Evolutionary conservation across 1,139 yeast species (phyloP).

Genomic region (Suhomyces yuchorum): DNA sequence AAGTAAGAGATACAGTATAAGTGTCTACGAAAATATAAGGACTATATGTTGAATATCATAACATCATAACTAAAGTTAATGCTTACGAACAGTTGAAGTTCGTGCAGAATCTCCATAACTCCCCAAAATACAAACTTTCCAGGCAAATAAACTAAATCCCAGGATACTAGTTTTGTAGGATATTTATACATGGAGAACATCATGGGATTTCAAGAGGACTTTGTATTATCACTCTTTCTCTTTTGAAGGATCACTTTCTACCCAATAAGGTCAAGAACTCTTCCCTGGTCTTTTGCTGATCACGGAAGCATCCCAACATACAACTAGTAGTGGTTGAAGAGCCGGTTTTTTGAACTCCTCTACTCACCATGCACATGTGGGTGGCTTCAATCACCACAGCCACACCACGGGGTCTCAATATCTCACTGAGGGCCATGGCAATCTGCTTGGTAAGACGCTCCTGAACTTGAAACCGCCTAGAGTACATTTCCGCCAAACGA

Average conservation of each 20-base stretch:
- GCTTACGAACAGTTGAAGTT: conserved; percentile 23
- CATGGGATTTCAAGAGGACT: not conserved
- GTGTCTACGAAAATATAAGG: not conserved
- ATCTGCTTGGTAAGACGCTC: conserved; percentile 95
- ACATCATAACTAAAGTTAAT: conserved; percentile 27
- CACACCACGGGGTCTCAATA: conserved; percentile 91
- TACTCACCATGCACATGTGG: conserved; percentile 99
- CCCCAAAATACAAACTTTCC: not conserved
- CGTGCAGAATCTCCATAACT: conserved; percentile 1
- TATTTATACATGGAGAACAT: not conserved
- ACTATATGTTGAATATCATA: conserved; percentile 40
- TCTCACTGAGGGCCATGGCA: conserved; percentile 92
- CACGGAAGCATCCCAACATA: conserved; percentile 94
- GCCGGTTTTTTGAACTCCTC: conserved; percentile 96
- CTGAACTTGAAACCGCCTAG: conserved; percentile 94
- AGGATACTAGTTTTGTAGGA: too few relatives aligned
- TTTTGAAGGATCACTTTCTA: conserved; percentile 34
- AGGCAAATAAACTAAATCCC: not conserved
- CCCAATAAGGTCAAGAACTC: conserved; percentile 86
- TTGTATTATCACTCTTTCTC: not conserved
- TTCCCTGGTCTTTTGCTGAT: conserved; percentile 92
- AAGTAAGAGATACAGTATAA: not conserved
- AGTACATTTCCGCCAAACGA: conserved; percentile 93
- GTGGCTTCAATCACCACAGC: conserved; percentile 98
- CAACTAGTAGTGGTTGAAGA: conserved; percentile 93